phyloP scores from a whole-genome alignment of 2,329 filamentous ascomycete genomes.

The Didymella lethalis region DNA sequence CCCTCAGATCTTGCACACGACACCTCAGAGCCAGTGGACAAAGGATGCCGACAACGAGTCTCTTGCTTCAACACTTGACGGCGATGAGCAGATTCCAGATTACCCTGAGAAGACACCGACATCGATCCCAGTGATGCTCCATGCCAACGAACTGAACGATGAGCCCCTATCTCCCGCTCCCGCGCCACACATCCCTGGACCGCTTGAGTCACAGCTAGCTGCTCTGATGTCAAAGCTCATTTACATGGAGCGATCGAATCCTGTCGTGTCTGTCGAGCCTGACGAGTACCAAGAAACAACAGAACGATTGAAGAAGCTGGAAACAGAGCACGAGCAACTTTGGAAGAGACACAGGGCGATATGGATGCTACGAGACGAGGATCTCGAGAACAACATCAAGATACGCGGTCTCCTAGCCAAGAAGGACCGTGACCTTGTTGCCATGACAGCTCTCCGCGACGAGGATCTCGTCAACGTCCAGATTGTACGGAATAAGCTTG shows the following conservation, averaged over 20 bases:
- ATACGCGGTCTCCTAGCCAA: constrained; percentile 52
- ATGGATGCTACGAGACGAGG: constrained; percentile 53
- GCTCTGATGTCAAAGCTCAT: constrained; percentile 50
- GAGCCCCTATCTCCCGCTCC: constrained; percentile 30
- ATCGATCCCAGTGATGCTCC: constrained; percentile 26
- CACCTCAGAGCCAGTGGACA: constrained; percentile 16
- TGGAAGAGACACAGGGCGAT: constrained; percentile 52
- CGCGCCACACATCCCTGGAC: constrained; percentile 43
- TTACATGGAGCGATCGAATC: constrained; percentile 46
- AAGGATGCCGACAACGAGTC: constrained; percentile 46
- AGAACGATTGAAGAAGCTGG: constrained; percentile 43
- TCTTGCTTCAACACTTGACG: constrained; percentile 43
- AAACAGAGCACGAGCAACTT: constrained; percentile 50
- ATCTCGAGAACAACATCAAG: constrained; percentile 55
- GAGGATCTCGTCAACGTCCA: constrained; percentile 54
- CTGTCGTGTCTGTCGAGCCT: constrained; percentile 47
- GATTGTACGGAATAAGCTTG: constrained; percentile 50
- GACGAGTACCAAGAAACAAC: constrained; percentile 49
- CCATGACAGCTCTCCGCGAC: constrained; percentile 52
- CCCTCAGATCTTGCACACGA: constrained; percentile 26
- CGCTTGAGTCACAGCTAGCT: constrained; percentile 48
- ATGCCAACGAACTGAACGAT: constrained; percentile 24
- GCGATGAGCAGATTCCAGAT: constrained; percentile 38
- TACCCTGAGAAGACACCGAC: constrained; percentile 44
- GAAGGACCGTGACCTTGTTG: constrained; percentile 51